Percentiles rank a stretch among this genome's conserved stretches.
These are phyloP conservation scores for Linaria vulgaris DNA, from an alignment of 257 asterid species.

Conservation along the genomic window DNA sequence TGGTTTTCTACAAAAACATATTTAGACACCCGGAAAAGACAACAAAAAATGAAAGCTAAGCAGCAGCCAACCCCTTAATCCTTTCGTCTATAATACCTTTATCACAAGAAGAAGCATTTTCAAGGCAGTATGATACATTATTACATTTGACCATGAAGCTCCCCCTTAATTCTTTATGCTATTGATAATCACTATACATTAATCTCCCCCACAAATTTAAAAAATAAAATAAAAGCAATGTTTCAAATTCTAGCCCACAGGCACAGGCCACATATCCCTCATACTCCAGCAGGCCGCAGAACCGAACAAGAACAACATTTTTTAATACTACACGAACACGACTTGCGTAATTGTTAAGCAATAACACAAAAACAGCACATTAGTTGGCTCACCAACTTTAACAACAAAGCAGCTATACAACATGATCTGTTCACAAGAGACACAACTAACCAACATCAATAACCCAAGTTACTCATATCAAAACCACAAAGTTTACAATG, in stretches of 20 bases:
- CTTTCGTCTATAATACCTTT: slow-evolving; percentile 20
- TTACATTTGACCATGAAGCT: not conserved
- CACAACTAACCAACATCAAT: not conserved
- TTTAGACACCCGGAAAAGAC: slow-evolving; percentile 2
- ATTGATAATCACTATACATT: not conserved
- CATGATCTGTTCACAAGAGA: not conserved
- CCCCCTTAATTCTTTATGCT: not conserved
- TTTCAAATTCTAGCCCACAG: no score
- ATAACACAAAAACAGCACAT: not conserved
- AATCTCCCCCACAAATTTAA: no score
- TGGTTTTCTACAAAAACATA: not conserved
- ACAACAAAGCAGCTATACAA: no score
- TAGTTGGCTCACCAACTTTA: no score
- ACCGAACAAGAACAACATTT: no score
- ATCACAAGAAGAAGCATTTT: slow-evolving; percentile 1
- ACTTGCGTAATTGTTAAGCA: no score
- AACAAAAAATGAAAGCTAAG: slow-evolving; percentile 19
- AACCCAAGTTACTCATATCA: not conserved
- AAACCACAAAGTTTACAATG: not conserved
- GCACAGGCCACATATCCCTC: no score
- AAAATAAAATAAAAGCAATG: no score
- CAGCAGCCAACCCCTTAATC: slow-evolving; percentile 26
- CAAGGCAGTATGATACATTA: not conserved
- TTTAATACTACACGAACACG: no score
- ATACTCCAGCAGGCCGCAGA: no score